Base-by-base conservation (phyloP, 2,329 filamentous ascomycete genomes). In the Aspergillus fumigatiaffinis region DNA sequence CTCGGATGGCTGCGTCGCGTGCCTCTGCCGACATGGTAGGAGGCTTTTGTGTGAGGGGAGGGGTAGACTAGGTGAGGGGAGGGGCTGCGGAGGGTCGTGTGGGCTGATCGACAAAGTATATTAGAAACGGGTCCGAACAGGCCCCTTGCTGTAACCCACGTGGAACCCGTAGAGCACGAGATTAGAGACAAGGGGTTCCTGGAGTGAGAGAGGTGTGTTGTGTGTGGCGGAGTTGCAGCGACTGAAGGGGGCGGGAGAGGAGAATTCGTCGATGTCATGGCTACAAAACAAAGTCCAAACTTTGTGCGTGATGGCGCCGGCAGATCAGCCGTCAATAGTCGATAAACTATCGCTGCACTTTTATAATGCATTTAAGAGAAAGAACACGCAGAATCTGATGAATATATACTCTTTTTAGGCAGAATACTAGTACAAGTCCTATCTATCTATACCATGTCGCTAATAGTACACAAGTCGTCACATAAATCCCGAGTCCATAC, bases 1-100 rank as follows among this genome's bases (percentile, higher is more conserved):
- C 71, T 55, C 72, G 73, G 50, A 76, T 70, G 38, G 75, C 74
- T 4, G 68, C 64, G 52, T 77, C 76, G 60, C 74, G 74, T 52
- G 66, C 62, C 32, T 77, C 72, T 42, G 57, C 54, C 17, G 62
- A 44, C 61, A 63, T 64, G 52, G 29, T 59, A 6, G 32, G 29
- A 17, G 32, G 32, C 2, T 50, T 50, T 50, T 41, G 41, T 44
- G n/a, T 21, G 41, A 6, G 9, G 10, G 10, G 21, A 14, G 44
- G 21, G 21, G 44, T 35, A 35, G 6, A 26, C 25, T 7, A 26
- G 32, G 14, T 14, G 44, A 14, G 44, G 42, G 42, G 44, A 10
- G 41, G n/a, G 8, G n/a, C 32, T 17, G 29, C 29, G 32, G 32
- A 35, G 32, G n/a, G 41, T 21, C 41, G 44, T 47, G 10, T 47